Evolutionary conservation across 805 yeast genomes (phyloP), one percentile per base, ranked within the genome.

Genomic region (Cyberlindnera japonica): DNA sequence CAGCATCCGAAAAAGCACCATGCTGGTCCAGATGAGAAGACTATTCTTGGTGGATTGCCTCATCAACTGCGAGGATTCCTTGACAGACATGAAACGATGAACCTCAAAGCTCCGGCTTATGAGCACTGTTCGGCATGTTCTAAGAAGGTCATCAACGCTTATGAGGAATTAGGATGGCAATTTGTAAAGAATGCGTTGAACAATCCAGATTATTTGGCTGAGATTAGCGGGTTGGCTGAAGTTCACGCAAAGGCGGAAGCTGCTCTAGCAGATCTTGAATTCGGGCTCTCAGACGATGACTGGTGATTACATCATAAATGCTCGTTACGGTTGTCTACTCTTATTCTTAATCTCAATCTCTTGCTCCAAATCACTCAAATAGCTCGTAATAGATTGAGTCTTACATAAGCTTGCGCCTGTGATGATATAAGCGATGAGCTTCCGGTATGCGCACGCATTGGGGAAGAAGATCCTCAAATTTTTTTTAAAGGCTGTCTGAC

Each of bases 11-110:
- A 63, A 6, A 67, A 68, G 16, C 74, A 74, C 18, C 51, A 55
- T 19, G 72, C 57, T 0, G 35, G 35, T 6, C 43, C 55, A 2
- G 47, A 50, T 6, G 55, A 41, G 3, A 47, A 43, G 13, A 66
- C 74, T 1, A 61, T 74, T 0, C 62, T 91, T 18, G 96, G 97
- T 0, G 75, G 72, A 2, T 62, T 81, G 2, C 95, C 96, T 0
- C 99, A 91, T 61, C 99, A 95, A 59, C 68, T 93, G 17, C 70
- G 99, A 44, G 99, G 98, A 0, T 91, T 82, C 55, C 62, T 95
- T 24, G 77, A 75, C 50, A 72, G 71, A 35, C 87, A 81, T 51
- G 74, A 74, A 33, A 79, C 78, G 13, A 57, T 82, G 43, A 82
- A 79, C 50, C 67, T 90, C 17, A 68, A 70, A 44, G 83, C 95